Base-by-base conservation (phyloP, 2,329 filamentous ascomycete genomes). In the Mariannaea sp. region DNA sequence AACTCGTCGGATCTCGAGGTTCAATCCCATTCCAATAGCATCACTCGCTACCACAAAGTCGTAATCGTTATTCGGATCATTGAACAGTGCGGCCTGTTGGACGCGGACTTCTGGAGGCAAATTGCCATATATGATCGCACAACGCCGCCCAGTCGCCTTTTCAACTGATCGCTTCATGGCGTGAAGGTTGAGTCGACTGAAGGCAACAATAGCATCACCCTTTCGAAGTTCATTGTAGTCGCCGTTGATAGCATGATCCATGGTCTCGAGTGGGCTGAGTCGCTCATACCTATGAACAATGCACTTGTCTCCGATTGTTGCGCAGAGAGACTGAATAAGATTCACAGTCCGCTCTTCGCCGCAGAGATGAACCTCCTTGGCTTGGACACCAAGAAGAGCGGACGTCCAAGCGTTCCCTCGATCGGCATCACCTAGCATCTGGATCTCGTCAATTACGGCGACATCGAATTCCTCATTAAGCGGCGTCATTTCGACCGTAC, bases 361-460 rank as follows among this genome's bases (percentile, higher is more conserved):
- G 70, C 94, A 99, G 0, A 99, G 80, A 73, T 99, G 94, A 5
- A 99, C 78, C 68, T 99, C 94, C 63, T 86, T 87, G 4, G 91
- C 94, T 71, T 89, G 87, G 1, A 96, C 80, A 29, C 94, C 94
- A 5, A 99, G 77, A 12, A 97, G 78, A 2, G 94, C 94, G 64
- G 92, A 85, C 1, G 92, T 96, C 94, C 94, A 99, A 2, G 92
- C 92, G 86, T 89, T 96, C 2, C 95, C 94, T 62, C 94, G 87
- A 0, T 90, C 84, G 0, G 70, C 57, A 65, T 92, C 87, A 13
- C 84, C 87, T 61, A 99, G 90, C 94, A 99, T 97, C 73, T 99
- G 94, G 52, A 99, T 97, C 75, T 99, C 94, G 68, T 99, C 94
- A 58, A 99, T 93, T 61, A 99, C 93, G 1, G 91, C 93, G 29